These are phyloP conservation scores for Fremontodendron californicum DNA, from an alignment of 345 rosid species.

Conservation along the genomic window DNA sequence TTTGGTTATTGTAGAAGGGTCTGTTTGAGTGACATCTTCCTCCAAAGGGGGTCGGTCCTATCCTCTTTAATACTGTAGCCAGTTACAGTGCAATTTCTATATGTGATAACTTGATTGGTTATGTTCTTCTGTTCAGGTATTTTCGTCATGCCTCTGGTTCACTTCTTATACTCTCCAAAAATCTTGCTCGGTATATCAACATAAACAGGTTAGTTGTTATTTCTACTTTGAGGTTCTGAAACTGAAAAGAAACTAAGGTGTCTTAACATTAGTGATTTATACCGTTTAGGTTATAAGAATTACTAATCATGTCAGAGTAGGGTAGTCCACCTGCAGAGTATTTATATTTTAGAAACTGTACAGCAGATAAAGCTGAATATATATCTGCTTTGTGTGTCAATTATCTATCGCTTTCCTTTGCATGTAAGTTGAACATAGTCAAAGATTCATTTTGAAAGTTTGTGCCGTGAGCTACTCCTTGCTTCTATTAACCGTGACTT, in stretches of 20 bases:
- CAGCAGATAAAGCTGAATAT: background rate
- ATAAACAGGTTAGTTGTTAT: constrained; percentile 69
- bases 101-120: background rate
- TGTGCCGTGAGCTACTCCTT: background rate
- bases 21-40: background rate
- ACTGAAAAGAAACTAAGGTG: background rate
- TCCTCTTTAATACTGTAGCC: constrained; percentile 6
- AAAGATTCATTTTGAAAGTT: background rate
- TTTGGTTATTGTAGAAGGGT: background rate
- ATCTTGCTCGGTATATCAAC: constrained; percentile 71
- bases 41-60: background rate
- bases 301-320: background rate
- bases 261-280: background rate
- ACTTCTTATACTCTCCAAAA: constrained; percentile 71
- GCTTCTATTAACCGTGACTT: background rate
- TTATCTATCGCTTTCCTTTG: background rate
- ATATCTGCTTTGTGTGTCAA: background rate
- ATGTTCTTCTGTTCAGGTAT: constrained; percentile 52
- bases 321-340: background rate
- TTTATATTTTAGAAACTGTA: background rate
- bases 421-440: background rate
- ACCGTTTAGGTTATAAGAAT: background rate
- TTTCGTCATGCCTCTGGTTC: constrained; percentile 84
- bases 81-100: too few relatives aligned
- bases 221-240: constrained; percentile 2